A percentile compares a stretch with the other conserved stretches of the same genome.
phyloP scores from a whole-genome alignment of 495 filamentous ascomycete genomes.

The Penicillium lividum region DNA sequence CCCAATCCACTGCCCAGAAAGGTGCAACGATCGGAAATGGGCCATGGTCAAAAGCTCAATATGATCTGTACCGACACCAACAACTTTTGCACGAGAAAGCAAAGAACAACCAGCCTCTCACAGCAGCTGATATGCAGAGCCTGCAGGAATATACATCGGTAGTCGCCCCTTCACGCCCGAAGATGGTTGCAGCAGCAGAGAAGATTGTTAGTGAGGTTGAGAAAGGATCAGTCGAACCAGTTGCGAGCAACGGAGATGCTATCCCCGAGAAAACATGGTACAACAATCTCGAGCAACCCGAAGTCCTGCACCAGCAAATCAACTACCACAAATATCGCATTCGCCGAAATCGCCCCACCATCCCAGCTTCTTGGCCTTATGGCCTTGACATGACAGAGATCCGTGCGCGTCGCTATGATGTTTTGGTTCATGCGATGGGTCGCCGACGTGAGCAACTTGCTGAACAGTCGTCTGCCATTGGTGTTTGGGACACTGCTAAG shows the following conservation, averaged over 20 bases:
- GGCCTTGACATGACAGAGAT: constrained; percentile 79
- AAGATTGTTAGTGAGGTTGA: constrained; percentile 51
- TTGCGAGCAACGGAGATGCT: constrained; percentile 34
- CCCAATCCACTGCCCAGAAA: constrained; percentile 34
- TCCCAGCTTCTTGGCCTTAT: constrained; percentile 83
- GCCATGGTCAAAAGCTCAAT: constrained; percentile 69
- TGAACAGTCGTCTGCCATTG: constrained; percentile 75
- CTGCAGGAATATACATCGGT: constrained; percentile 72
- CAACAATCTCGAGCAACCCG: constrained; percentile 68
- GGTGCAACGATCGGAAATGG: constrained; percentile 43
- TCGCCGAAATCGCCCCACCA: constrained; percentile 15
- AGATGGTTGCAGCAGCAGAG: constrained; percentile 55
- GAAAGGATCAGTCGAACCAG: constrained; percentile 37
- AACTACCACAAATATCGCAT: constrained; percentile 8
- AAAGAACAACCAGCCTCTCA: constrained; percentile 77
- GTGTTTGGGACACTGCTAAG: constrained; percentile 76
- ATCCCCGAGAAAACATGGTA: constrained; percentile 47
- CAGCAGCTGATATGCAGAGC: constrained; percentile 69
- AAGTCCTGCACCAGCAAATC: constrained; percentile 46
- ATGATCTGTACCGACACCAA: constrained; percentile 70
- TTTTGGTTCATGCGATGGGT: constrained; percentile 62
- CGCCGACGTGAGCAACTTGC: constrained; percentile 82
- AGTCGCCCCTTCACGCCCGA: constrained; percentile 57
- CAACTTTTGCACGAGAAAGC: constrained; percentile 81
- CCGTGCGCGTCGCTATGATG: constrained; percentile 31